Base-by-base conservation (phyloP, 768 basidiomycete species). In the Phaeotremella skinneri region DNA sequence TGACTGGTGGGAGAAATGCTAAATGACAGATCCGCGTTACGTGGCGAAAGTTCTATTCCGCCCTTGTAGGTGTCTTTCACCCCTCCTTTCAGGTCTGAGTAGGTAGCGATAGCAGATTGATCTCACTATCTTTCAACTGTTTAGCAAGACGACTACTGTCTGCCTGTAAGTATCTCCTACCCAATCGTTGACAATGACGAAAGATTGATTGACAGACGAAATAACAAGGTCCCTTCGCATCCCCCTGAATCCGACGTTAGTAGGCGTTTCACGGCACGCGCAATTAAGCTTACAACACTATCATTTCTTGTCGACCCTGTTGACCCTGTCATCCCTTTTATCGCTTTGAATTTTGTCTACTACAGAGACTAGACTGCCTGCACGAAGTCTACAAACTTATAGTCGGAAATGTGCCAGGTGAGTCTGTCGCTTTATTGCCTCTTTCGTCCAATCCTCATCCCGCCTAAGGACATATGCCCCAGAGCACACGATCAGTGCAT, bases 191-290 rank as follows among this genome's bases (percentile, higher is more conserved):
- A n/a, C n/a, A n/a, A n/a, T n/a, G n/a, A n/a, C n/a, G n/a, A n/a
- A n/a, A n/a, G n/a, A n/a, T n/a, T n/a, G n/a, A n/a, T n/a, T n/a
- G n/a, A n/a, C n/a, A n/a, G n/a, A n/a, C 37, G 11, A 41, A 41
- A 11, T 41, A 48, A 7, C 7, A 25, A 50, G 49, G 49, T 29
- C 14, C 16, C 20, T 20, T 50, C 49, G 21, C 49, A 50, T 29
- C 29, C 21, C 29, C 49, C 49, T 29, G 49, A 50, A 27, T 29
- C 21, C 21, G 49, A 50, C 49, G 49, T 50, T 25, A 50, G 49
- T 21, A 11, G 29, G 49, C 21, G 17, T 25, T 50, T 29, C 21
- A 29, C 11, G 29, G 7, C 17, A 23, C 26, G n/a, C n/a, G n/a
- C n/a, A n/a, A n/a, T n/a, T n/a, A n/a, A n/a, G n/a, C n/a, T n/a